phyloP scores from a whole-genome alignment of 2,329 filamentous ascomycete genomes.

The Coniella lustricola region DNA sequence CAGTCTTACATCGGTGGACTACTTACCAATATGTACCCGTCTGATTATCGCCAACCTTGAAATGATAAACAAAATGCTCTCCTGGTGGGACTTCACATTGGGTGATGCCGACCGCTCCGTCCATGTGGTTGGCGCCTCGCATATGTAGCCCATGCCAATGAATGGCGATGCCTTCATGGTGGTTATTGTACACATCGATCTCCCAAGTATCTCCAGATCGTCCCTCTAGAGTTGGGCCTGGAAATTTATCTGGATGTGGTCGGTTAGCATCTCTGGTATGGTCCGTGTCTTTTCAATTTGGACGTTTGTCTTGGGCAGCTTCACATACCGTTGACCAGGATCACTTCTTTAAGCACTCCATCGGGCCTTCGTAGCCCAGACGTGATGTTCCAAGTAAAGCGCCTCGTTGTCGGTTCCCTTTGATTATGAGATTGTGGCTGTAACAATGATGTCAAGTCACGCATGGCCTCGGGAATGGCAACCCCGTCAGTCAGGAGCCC shows the following conservation, averaged over 20 bases:
- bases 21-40: constrained; percentile 36
- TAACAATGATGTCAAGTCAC: constrained; percentile 20
- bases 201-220: constrained; percentile 38
- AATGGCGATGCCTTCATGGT: constrained; percentile 34
- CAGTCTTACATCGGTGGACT: background rate
- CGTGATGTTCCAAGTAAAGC: constrained; percentile 34
- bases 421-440: constrained; percentile 36
- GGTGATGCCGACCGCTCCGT: constrained; percentile 18
- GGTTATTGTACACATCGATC: constrained; percentile 34
- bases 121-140: constrained; percentile 19
- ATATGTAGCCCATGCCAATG: constrained; percentile 43
- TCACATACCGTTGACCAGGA: constrained; percentile 39
- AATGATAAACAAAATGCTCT: background rate
- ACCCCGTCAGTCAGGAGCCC: too few species aligned
- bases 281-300: too few species aligned
- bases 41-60: constrained; percentile 16
- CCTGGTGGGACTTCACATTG: constrained; percentile 8
- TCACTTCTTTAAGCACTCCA: constrained; percentile 42
- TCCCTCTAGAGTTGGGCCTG: constrained; percentile 42
- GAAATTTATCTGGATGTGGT: constrained; percentile 25
- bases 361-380: constrained; percentile 34
- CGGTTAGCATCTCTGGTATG: background rate
- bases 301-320: background rate
- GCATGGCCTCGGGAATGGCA: too few species aligned
- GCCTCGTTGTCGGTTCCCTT: constrained; percentile 27